Conservation (phyloP, 768 basidiomycete genomes). For the Leccinum obscurum region DNA sequence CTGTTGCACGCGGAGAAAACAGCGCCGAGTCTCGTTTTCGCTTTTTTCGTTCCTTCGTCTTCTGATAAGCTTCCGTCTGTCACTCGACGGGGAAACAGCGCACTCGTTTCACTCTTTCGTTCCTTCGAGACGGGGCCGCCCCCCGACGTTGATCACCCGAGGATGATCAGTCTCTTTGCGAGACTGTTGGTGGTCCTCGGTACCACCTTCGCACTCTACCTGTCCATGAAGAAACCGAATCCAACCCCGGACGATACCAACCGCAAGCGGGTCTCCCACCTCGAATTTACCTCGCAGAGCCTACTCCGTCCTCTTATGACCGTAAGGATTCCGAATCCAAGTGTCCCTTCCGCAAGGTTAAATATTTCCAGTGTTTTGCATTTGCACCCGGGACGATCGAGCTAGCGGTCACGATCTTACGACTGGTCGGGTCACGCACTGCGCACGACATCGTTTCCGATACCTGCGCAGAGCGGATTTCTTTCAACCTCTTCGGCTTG, state of each 20-base stretch:
- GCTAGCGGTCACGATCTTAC: neutral
- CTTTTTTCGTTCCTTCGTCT: neutral
- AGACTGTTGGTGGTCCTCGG: neutral
- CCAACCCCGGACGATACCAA: neutral
- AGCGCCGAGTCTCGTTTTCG: neutral
- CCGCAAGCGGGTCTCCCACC: neutral
- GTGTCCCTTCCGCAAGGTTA: neutral
- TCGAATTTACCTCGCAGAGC: neutral
- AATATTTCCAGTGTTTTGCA: conserved; percentile 1
- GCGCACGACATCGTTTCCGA: neutral
- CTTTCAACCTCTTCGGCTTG: conserved; percentile 3
- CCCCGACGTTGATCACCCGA: neutral
- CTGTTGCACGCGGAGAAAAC: neutral
- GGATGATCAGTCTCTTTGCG: neutral
- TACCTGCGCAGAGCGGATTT: conserved; percentile 10
- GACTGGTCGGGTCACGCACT: neutral
- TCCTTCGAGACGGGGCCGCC: neutral
- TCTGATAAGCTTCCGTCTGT: neutral
- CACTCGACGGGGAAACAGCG: neutral
- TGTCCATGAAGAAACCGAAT: conserved; percentile 3
- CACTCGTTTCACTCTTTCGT: neutral
- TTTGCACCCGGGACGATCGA: conserved; percentile 6
- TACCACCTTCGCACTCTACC: neutral
- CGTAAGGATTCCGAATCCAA: neutral
- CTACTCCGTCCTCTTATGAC: conserved; percentile 2